These are phyloP conservation scores for Stellera chamaejasme DNA, from an alignment of 345 rosid species.

Conservation along the genomic window DNA sequence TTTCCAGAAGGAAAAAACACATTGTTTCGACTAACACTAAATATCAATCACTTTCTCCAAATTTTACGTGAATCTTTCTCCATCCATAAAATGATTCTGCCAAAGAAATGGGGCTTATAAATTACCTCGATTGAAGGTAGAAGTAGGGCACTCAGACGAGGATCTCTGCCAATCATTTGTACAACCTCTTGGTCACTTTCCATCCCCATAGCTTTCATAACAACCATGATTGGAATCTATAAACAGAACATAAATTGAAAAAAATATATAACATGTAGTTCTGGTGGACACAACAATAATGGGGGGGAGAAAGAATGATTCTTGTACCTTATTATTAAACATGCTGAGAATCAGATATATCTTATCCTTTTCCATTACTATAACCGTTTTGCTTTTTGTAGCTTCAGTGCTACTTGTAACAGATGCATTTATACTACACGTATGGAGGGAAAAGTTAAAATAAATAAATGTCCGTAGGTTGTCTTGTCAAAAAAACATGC, in stretches of 20 bases:
- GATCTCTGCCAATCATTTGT: constrained; percentile 95
- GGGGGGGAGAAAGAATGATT: constrained; percentile 4
- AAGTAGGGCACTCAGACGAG: constrained; percentile 67
- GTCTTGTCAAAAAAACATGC: too few species aligned
- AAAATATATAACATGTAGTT: background rate
- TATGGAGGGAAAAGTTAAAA: constrained; percentile 5
- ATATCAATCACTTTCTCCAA: too few species aligned
- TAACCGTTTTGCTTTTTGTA: constrained; percentile 81
- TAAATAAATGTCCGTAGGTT: background rate
- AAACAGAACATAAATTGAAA: constrained; percentile 4
- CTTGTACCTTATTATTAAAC: constrained; percentile 50
- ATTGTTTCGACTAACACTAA: too few species aligned
- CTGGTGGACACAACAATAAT: background rate
- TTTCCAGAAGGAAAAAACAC: too few species aligned
- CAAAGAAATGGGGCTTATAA: background rate
- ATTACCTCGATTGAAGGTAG: constrained; percentile 85
- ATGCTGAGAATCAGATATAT: constrained; percentile 75
- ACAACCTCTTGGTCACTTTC: constrained; percentile 95
- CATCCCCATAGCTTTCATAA: constrained; percentile 96
- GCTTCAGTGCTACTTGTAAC: constrained; percentile 90
- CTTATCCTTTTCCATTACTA: constrained; percentile 85
- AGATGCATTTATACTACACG: constrained; percentile 76
- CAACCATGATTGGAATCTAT: constrained; percentile 82
- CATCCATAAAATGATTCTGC: too few species aligned
- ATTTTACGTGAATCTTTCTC: too few species aligned